A percentile compares a stretch with the other conserved stretches of the same genome.
These are phyloP conservation scores for Platanthera zijinensis DNA, from an alignment of 106 monocot genomes.

Conservation along the genomic window DNA sequence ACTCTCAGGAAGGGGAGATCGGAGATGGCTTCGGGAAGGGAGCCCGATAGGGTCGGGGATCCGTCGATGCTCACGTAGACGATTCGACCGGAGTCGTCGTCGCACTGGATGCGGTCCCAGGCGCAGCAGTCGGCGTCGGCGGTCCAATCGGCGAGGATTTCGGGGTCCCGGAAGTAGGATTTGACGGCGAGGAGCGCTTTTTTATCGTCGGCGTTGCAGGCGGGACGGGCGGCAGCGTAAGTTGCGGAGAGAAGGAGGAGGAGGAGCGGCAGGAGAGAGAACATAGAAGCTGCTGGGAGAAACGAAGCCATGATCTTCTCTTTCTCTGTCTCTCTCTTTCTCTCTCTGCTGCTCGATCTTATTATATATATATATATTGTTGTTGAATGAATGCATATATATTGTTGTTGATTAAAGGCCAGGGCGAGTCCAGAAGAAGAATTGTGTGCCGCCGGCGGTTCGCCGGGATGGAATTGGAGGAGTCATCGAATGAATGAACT, in stretches of 20 bases:
- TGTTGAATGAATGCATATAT: no score
- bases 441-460: no score
- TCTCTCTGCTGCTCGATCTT: no score
- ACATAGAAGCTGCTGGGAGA: background rate
- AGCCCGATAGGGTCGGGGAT: conserved; percentile 3
- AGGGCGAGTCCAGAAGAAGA: no score
- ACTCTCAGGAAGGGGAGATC: conserved; percentile 18
- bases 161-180: conserved; percentile 8
- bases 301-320: no score
- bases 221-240: background rate
- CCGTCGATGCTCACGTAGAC: conserved; percentile 11
- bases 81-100: conserved; percentile 15
- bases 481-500: no score
- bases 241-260: conserved; percentile 6
- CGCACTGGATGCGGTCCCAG: conserved; percentile 32
- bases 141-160: conserved; percentile 17
- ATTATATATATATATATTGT: no score
- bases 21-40: conserved; percentile 16
- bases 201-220: conserved; percentile 19
- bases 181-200: conserved; percentile 19
- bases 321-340: no score
- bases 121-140: conserved; percentile 18
- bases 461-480: no score
- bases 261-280: background rate
- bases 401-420: no score